Evolutionary conservation across 345 rosid species (phyloP), one percentile per base, ranked within the genome.

Genomic region (Syzygium jambos): DNA sequence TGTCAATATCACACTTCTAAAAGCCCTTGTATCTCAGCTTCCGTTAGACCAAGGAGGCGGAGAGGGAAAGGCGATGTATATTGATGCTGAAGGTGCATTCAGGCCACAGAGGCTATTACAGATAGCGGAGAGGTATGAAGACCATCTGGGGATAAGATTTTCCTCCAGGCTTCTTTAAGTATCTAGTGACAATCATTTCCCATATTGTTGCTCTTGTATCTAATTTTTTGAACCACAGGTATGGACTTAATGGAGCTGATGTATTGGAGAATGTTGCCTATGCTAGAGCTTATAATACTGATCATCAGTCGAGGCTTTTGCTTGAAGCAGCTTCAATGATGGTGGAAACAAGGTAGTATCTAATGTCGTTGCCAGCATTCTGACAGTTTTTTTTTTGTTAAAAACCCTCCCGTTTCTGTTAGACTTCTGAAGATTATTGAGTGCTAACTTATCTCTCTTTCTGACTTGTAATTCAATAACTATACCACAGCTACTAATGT

Each of bases 261-360:
- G 99, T 98, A 56, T 91, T 98, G 88, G 99, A 98, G 92, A 98
- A 98, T 56, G 99, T 98, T 38, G 99, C 99, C 51, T 96, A 98
- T 88, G 98, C 99, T 63, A 94, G 99, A 90, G 99, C 99, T 22
- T 98, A 98, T 91, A 98, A 98, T 90, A 98, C 99, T 9, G 99
- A 98, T 88, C 99, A 98, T 90, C 99, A 95, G 88, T 96, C 99
- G 1, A 93, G 99, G 92, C 99, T 96, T 90, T 91, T 98, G 93
- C 96, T 98, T 88, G 99, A 98, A 93, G 99, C 99, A 88, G 99
- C 99, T 89, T 98, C 99, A 80, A 98, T 98, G 99, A 98, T 98
- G 99, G 95, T 98, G 87, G 99, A 98, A 90, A 96, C 99, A 87
- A 93, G 99, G 99, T 95, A 57, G 34, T 16, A n/a, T 54, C 56